Evolutionary conservation across 2,329 filamentous ascomycete genomes (phyloP).

Genomic region (Diaporthe batatas): DNA sequence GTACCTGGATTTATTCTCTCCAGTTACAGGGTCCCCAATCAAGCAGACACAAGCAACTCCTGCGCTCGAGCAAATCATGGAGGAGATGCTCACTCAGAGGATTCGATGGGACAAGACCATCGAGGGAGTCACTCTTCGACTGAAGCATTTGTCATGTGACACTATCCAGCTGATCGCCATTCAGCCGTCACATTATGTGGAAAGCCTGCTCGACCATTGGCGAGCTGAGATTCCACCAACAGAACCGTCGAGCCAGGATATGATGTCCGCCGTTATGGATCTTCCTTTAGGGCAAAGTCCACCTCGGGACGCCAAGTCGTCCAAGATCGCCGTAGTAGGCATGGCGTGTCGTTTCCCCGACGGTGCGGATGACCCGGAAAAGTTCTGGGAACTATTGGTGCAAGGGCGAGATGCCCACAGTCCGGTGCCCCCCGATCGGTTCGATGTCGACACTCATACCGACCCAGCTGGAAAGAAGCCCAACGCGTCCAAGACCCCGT

Average conservation of each 20-base stretch:
- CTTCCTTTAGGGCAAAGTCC: background rate
- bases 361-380: constrained; percentile 46
- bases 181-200: background rate
- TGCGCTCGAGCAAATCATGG: constrained; percentile 5
- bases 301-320: background rate
- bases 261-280: background rate
- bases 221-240: background rate
- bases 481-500: constrained; percentile 79
- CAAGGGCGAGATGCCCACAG: constrained; percentile 81
- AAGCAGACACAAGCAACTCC: background rate
- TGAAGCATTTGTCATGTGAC: background rate
- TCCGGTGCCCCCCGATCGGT: constrained; percentile 75
- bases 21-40: background rate
- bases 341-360: constrained; percentile 50
- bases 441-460: constrained; percentile 77
- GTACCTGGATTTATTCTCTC: background rate
- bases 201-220: constrained; percentile 3
- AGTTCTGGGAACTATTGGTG: constrained; percentile 66
- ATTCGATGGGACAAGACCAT: constrained; percentile 5
- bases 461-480: constrained; percentile 79
- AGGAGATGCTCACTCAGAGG: constrained; percentile 15
- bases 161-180: background rate
- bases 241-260: background rate
- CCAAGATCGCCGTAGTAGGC: constrained; percentile 46
- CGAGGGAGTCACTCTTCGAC: background rate